A percentile compares a stretch with the other conserved stretches of the same genome.
phyloP scores from a whole-genome alignment of 345 rosid genomes.

The Euphorbia tirucalli region DNA sequence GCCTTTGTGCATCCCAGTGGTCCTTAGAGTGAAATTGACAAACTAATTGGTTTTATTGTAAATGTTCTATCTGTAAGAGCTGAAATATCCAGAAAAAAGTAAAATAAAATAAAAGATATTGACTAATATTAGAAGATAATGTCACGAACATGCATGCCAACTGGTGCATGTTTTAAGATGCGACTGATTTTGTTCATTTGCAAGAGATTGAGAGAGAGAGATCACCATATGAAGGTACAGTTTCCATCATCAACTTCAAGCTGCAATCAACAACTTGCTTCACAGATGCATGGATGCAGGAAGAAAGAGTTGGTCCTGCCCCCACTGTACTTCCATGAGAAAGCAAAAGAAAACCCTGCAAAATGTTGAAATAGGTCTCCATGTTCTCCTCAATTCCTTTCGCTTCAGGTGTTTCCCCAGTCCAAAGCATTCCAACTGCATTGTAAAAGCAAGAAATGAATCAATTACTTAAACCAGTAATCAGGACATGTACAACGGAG shows the following conservation, averaged over 20 bases:
- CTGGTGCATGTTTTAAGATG: background rate
- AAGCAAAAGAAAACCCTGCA: conserved; percentile 79
- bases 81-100: background rate
- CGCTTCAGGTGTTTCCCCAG: conserved; percentile 62
- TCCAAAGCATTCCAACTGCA: conserved; percentile 94
- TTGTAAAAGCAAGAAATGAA: background rate
- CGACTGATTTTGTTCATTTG: background rate
- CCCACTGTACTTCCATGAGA: conserved; percentile 79
- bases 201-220: background rate
- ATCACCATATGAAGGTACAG: conserved; percentile 63
- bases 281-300: conserved; percentile 50
- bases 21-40: background rate
- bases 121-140: background rate
- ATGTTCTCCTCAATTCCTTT: conserved; percentile 69
- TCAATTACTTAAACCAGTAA: background rate
- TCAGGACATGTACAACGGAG: background rate
- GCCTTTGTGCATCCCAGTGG: background rate
- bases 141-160: background rate
- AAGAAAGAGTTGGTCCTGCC: conserved; percentile 83
- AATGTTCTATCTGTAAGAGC: background rate
- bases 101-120: background rate
- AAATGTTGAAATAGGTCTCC: conserved; percentile 57
- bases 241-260: conserved; percentile 73
- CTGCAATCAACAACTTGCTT: conserved; percentile 81
- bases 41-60: background rate